These are phyloP conservation scores for Adiantum capillusveneris DNA, from an alignment of 75 land plant genomes.

Conservation along the genomic window DNA sequence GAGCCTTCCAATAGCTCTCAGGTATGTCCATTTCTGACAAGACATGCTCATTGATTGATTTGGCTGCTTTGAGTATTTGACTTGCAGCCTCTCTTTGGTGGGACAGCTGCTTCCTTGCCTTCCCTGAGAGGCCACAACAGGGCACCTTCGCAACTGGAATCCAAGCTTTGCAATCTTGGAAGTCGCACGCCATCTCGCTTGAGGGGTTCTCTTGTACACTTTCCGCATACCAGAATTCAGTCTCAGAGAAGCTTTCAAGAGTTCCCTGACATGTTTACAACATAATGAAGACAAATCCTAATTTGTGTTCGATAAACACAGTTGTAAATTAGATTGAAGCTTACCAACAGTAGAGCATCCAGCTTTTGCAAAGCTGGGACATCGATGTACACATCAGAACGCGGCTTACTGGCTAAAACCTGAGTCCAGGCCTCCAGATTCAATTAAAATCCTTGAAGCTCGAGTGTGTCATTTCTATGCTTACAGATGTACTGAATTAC, in stretches of 20 bases:
- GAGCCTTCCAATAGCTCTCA: conserved; percentile 49
- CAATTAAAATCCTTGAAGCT: not conserved
- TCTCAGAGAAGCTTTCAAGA: conserved; percentile 28
- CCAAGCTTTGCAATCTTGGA: conserved; percentile 95
- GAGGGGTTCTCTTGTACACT: conserved; percentile 11
- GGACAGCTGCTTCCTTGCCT: conserved; percentile 58
- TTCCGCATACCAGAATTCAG: conserved; percentile 61
- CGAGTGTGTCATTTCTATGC: too few species aligned
- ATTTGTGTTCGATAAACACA: too few species aligned
- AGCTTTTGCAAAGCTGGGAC: conserved; percentile 79
- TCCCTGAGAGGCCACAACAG: conserved; percentile 56
- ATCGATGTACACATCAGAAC: conserved; percentile 65
- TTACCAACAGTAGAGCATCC: conserved; percentile 75
- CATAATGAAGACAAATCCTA: too few species aligned
- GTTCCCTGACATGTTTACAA: conserved; percentile 32
- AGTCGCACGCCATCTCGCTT: conserved; percentile 26
- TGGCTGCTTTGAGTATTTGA: conserved; percentile 91
- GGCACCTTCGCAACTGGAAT: conserved; percentile 82
- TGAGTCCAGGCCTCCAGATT: conserved; percentile 18
- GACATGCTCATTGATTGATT: conserved; percentile 79
- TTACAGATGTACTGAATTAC: too few species aligned
- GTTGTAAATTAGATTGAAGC: too few species aligned
- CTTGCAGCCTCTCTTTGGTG: conserved; percentile 69
- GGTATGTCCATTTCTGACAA: conserved; percentile 97
- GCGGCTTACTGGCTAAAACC: conserved; percentile 74